A percentile compares a stretch with the other conserved stretches of the same genome.
Conservation (phyloP, 2,329 filamentous ascomycete species). For the Hypomyces perniciosus region DNA sequence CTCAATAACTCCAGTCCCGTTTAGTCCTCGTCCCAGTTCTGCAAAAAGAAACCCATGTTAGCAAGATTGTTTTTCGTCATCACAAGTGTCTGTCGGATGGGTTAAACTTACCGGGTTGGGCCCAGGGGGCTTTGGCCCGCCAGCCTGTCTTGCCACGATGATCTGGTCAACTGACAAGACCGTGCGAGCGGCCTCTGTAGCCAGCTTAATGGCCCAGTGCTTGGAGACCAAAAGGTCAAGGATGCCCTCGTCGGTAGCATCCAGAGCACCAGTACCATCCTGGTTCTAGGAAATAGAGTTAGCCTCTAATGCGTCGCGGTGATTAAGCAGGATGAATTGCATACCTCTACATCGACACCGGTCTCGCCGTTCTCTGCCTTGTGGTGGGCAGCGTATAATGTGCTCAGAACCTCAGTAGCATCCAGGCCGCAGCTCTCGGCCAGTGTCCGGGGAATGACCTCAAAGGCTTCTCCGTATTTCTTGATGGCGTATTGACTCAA, state of each 20-base stretch:
- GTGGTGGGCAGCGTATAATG: conserved; percentile 88
- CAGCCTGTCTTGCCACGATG: conserved; percentile 94
- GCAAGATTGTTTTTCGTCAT: conserved; percentile 9
- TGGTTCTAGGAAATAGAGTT: conserved; percentile 49
- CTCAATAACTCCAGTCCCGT: conserved; percentile 20
- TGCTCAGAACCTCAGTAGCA: conserved; percentile 91
- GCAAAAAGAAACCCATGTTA: conserved; percentile 20
- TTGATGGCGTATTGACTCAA: conserved; percentile 94
- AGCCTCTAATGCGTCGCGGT: not conserved
- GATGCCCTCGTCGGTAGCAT: conserved; percentile 83
- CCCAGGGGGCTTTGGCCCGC: conserved; percentile 92
- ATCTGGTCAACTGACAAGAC: conserved; percentile 97
- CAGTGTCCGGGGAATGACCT: conserved; percentile 88
- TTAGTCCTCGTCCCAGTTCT: conserved; percentile 62
- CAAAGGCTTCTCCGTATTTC: conserved; percentile 95
- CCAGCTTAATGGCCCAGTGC: conserved; percentile 94
- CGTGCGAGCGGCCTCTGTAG: conserved; percentile 89
- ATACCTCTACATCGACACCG: conserved; percentile 87
- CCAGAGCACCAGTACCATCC: conserved; percentile 71
- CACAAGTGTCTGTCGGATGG: not conserved
- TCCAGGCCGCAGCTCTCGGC: conserved; percentile 94
- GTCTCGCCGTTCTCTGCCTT: conserved; percentile 81
- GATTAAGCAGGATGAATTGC: conserved; percentile 12
- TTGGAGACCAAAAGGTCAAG: conserved; percentile 88
- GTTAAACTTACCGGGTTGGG: conserved; percentile 64